Evolutionary conservation across 2,329 filamentous ascomycete genomes (phyloP), one percentile per base, ranked within the genome.

Genomic region (Geosmithia putterillii): DNA sequence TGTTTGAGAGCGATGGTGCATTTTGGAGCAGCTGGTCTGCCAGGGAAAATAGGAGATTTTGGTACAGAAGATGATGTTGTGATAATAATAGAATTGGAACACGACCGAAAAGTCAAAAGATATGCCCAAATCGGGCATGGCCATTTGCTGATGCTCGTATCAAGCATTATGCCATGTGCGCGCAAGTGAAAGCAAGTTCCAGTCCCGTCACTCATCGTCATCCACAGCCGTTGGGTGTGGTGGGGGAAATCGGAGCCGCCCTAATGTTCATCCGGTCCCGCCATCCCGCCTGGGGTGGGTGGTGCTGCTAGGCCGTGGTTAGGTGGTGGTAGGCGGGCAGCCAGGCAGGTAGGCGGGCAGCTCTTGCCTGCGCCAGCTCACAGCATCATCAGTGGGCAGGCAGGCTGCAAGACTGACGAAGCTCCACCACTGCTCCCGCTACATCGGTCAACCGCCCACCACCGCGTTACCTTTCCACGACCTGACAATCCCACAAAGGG

Each of bases 181-280:
- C n/a, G n/a, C n/a, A n/a, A n/a, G n/a, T n/a, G n/a, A n/a, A n/a
- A n/a, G n/a, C n/a, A n/a, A n/a, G n/a, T n/a, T n/a, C n/a, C n/a
- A n/a, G n/a, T n/a, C n/a, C n/a, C n/a, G n/a, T n/a, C n/a, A n/a
- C n/a, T n/a, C n/a, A n/a, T n/a, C n/a, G n/a, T n/a, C n/a, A 32
- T 32, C 10, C 28, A 12, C 28, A 12, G 28, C 28, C 15, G 6
- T 9, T 32, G 15, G 4, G 6, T 19, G 19, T 21, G 19, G 14
- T 14, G 38, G 19, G 38, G 22, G 46, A 50, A 6, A 42, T 49
- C 7, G 6, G 10, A 8, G 3, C 12, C 55, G 58, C 55, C 47
- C 37, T 40, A 47, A 56, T 45, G 44, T 57, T 61, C 55, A 44
- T 61, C 58, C 58, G 58, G 39, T 40, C 42, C 19, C 23, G 14